Evolutionary conservation across 768 basidiomycete genomes (phyloP), one percentile per base, ranked within the genome.

Genomic region (Lyophyllum semitale): DNA sequence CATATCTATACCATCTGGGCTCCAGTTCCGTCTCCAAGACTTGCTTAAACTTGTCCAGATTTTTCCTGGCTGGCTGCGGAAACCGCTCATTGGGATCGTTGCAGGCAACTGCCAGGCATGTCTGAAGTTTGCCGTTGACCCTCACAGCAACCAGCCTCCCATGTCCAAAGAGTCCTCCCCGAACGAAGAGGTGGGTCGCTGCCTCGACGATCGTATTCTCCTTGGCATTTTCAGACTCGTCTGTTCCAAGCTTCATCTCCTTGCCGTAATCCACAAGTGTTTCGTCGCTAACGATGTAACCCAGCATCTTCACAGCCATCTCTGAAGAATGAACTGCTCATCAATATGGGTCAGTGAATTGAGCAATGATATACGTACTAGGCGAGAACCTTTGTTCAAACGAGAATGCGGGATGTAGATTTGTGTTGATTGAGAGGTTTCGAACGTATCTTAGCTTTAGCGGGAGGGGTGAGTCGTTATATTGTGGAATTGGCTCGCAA

Each of bases 1-100:
- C 38, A 29, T 51, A 29, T 38, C 22, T 65, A 66, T 65, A 38
- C 37, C 37, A 38, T 38, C 37, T 38, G 15, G 37, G 37, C 17
- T 38, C 57, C 55, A 40, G 54, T 6, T 42, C 41, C 22, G 22
- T 42, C 22, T 23, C 4, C 22, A 42, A 23, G 13, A 42, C 20
- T 12, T 9, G 8, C 22, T 42, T 42, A 22, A 42, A 42, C 41
- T 25, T 23, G 9, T 42, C 41, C 8, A 42, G 41, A 2, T 23
- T 25, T 12, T 42, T 4, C 12, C 41, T 20, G 8, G 41, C 4
- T 42, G 41, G 41, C 8, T 23, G 2, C 6, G 41, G 23, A 12
- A 42, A 42, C 8, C 23, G 41, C 22, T 42, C 41, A 32, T 26
- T 49, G 32, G 37, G 53, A 54, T 46, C 45, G 18, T 46, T 46